phyloP scores from a whole-genome alignment of 1,284 basidiomycete genomes.

The Apiotrichum porosum region DNA sequence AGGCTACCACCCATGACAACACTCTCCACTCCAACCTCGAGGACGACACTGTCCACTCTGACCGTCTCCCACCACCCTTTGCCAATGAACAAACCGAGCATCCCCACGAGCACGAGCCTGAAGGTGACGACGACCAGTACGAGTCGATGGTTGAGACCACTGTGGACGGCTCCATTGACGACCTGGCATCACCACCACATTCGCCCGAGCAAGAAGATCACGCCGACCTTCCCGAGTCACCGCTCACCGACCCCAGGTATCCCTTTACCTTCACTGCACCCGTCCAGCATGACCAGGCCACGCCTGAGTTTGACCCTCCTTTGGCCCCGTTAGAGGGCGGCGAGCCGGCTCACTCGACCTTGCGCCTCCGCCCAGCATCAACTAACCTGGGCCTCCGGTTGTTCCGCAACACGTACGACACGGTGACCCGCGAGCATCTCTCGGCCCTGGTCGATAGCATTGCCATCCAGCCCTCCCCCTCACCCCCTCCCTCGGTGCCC shows the following conservation, averaged over 20 bases:
- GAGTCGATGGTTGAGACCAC: slow-evolving; percentile 3
- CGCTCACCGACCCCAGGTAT: slow-evolving; percentile 50
- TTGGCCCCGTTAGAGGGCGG: slow-evolving; percentile 20
- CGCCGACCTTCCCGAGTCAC: slow-evolving; percentile 6
- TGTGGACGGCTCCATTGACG: background rate
- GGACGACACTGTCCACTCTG: background rate
- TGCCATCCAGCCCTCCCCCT: slow-evolving; percentile 61
- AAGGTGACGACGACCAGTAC: slow-evolving; percentile 1
- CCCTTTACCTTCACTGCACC: slow-evolving; percentile 72
- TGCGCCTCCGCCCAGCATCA: slow-evolving; percentile 33
- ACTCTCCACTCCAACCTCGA: slow-evolving; percentile 11
- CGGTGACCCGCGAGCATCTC: slow-evolving; percentile 84
- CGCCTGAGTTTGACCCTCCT: slow-evolving; percentile 3
- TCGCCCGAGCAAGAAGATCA: background rate
- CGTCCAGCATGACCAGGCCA: slow-evolving; percentile 3
- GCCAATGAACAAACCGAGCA: background rate
- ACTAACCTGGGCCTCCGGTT: slow-evolving; percentile 72
- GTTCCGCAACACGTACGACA: slow-evolving; percentile 84
- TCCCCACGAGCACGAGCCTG: background rate
- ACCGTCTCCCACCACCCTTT: background rate
- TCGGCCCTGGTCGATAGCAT: slow-evolving; percentile 86
- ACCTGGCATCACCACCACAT: background rate
- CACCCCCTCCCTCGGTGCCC: slow-evolving; percentile 51
- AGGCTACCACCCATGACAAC: background rate
- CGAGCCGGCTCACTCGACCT: slow-evolving; percentile 31